Evolutionary conservation across 768 basidiomycete genomes (phyloP).

Genomic region (Boletus subcaerulescens): DNA sequence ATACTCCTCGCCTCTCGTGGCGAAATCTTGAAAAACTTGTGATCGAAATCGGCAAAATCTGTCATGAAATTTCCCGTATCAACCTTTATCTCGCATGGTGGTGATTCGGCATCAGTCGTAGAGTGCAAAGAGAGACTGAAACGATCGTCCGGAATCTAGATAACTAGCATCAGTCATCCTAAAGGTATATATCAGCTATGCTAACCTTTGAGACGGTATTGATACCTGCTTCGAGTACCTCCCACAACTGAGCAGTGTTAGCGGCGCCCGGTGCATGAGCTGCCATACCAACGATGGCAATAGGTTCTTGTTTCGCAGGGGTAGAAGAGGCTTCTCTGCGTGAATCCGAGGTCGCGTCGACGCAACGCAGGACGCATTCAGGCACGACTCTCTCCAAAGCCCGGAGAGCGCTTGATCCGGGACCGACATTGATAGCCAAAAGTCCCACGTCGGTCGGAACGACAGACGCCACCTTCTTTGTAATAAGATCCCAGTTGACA

Average conservation of each 20-base stretch:
- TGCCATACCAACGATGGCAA: conserved; percentile 75
- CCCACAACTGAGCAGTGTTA: conserved; percentile 51
- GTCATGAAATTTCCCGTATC: conserved; percentile 63
- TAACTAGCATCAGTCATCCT: neutral
- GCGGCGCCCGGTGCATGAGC: conserved; percentile 51
- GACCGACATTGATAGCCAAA: conserved; percentile 50
- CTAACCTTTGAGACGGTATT: conserved; percentile 58
- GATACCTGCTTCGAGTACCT: conserved; percentile 51
- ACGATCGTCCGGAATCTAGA: conserved; percentile 59
- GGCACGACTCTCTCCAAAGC: conserved; percentile 37
- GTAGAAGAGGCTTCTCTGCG: neutral
- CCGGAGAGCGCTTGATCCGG: conserved; percentile 40
- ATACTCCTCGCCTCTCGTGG: conserved; percentile 73
- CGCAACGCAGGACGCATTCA: conserved; percentile 12
- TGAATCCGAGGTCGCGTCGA: conserved; percentile 13
- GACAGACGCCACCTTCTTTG: conserved; percentile 26
- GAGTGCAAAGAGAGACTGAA: conserved; percentile 47
- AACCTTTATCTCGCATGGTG: conserved; percentile 46
- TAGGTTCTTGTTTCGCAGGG: conserved; percentile 41
- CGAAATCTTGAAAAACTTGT: conserved; percentile 68
- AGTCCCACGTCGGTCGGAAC: conserved; percentile 20
- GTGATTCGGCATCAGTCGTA: conserved; percentile 14
- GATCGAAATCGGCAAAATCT: conserved; percentile 58
- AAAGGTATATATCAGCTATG: neutral
- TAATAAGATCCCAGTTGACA: conserved; percentile 51